Base-by-base conservation (phyloP, 2,329 filamentous ascomycete genomes). In the Aureobasidium leucospermi region DNA sequence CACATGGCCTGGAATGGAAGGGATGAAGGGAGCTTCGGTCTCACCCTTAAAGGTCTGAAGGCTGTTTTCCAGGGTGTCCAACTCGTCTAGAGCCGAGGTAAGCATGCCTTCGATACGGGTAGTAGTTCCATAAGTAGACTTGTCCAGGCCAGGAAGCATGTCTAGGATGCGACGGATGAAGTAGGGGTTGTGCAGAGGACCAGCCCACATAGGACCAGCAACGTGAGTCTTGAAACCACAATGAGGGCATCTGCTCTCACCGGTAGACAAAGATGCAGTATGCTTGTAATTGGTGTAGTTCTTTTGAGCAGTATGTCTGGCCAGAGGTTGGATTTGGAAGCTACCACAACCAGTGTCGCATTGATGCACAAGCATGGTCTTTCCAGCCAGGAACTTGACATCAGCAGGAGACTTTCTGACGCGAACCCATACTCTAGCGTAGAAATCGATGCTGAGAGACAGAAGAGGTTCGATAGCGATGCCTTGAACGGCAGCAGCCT, bases 391-490 rank as follows among this genome's bases (percentile, higher is more conserved):
- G 63, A 95, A 92, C 72, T 97, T 99, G 69, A 96, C 92, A 58
- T 90, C 86, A 3, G 86, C 86, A 0, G 91, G 89, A 4, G 89
- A 90, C 65, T 85, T 89, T 62, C 83, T 81, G 38, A 99, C 82
- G 19, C 87, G 85, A 47, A 99, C 86, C 70, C 97, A 99, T 2
- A 96, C 81, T 47, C 95, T 85, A 19, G 87, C 85, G 70, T 99
- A 99, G 72, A 95, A 99, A 73, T 99, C 94, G 63, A 97, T 96
- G 2, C 90, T 96, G 1, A 99, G 81, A 6, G 90, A 96, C 10
- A 99, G 81, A 4, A 96, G 81, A 0, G 94, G 94, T 72, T 97
- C 92, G 61, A 97, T 90, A 0, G 89, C 81, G 43, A 96, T 78
- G 1, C 94, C 93, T 66, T 99, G 95, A 63, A 86, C 86, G 15